phyloP scores from a whole-genome alignment of 1,139 yeast species.

The Suhomyces guaymorum region DNA sequence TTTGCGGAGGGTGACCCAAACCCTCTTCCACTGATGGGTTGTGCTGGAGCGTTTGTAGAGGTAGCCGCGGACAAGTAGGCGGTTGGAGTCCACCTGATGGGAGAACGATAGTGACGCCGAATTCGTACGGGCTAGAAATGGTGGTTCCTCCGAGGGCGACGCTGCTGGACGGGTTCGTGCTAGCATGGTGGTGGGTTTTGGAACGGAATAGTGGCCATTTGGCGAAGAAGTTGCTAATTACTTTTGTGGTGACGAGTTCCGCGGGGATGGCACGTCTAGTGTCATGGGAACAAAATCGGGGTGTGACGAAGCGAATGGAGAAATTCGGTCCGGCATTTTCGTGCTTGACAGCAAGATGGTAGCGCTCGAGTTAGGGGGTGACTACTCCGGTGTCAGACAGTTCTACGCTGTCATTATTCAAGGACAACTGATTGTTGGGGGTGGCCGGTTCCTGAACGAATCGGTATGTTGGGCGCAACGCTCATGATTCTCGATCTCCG shows the following conservation, averaged over 20 bases:
- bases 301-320: too few species aligned
- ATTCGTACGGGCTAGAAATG: background rate
- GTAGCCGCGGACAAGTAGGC: conserved; percentile 13
- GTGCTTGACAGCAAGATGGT: too few species aligned
- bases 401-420: too few species aligned
- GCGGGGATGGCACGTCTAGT: background rate
- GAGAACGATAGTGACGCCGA: conserved; percentile 2
- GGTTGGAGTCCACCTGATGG: conserved; percentile 7
- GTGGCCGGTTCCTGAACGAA: too few species aligned
- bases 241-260: background rate
- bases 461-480: too few species aligned
- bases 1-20: conserved; percentile 61
- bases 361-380: too few species aligned
- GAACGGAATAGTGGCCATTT: too few species aligned
- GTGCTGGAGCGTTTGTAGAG: conserved; percentile 25
- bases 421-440: too few species aligned
- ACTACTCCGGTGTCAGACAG: too few species aligned
- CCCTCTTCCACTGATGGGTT: conserved; percentile 46
- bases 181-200: background rate
- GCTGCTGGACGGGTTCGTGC: background rate
- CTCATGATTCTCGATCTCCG: too few species aligned
- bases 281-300: too few species aligned
- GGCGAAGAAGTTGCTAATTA: background rate
- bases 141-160: background rate
- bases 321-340: too few species aligned